phyloP scores from a whole-genome alignment of 2,329 filamentous ascomycete species.

The Metarhizium anisopliae region DNA sequence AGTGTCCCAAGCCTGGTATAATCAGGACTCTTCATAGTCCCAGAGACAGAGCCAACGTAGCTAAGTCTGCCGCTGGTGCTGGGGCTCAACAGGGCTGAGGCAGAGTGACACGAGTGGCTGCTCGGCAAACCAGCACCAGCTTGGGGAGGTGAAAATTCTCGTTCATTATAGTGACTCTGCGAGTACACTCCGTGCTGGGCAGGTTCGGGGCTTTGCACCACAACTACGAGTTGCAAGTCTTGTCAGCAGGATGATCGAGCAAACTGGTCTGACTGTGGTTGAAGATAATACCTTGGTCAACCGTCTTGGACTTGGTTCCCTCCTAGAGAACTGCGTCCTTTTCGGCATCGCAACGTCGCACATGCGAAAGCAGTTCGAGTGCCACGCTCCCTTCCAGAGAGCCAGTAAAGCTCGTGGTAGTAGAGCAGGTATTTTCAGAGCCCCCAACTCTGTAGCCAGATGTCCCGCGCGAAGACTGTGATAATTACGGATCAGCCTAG shows the following conservation, averaged over 20 bases:
- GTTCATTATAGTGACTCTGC: background rate
- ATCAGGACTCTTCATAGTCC: conserved; percentile 8
- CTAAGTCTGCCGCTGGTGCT: background rate
- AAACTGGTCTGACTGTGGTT: background rate
- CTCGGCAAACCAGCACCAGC: background rate
- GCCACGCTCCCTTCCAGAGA: conserved; percentile 1
- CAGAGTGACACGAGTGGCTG: conserved; percentile 6
- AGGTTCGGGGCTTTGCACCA: background rate
- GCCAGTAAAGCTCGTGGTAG: conserved; percentile 2
- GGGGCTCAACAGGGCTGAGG: conserved; percentile 2
- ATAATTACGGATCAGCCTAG: background rate
- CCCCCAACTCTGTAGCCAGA: background rate
- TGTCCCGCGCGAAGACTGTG: background rate
- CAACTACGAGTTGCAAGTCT: background rate
- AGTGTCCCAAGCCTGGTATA: conserved; percentile 11
- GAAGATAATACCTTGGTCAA: background rate
- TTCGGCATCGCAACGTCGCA: conserved; percentile 2
- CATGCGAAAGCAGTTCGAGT: conserved; percentile 2
- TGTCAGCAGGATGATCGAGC: background rate
- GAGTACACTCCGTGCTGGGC: background rate
- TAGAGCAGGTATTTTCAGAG: conserved; percentile 2
- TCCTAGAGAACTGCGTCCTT: conserved; percentile 5
- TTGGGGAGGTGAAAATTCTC: background rate
- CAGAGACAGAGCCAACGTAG: background rate
- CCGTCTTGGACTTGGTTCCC: conserved; percentile 3